Evolutionary conservation across 768 basidiomycete genomes (phyloP).

Genomic region (Amanita thiersii): DNA sequence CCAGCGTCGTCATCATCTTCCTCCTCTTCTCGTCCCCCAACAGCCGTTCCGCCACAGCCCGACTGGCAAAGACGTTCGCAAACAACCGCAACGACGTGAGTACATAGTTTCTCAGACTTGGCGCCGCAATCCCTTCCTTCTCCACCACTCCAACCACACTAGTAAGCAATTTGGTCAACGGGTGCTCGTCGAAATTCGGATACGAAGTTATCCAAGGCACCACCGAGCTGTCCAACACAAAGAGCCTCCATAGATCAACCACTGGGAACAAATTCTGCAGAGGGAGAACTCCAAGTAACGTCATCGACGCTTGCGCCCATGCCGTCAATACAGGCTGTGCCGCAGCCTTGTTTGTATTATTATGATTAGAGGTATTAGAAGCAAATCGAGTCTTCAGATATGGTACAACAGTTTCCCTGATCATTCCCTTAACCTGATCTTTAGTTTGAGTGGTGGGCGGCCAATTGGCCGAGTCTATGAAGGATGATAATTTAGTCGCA

Average conservation of each 20-base stretch:
- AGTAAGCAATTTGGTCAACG: constrained; percentile 36
- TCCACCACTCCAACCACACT: constrained; percentile 29
- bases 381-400: constrained; percentile 59
- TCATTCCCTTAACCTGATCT: constrained; percentile 37
- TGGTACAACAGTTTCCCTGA: constrained; percentile 44
- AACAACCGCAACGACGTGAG: constrained; percentile 63
- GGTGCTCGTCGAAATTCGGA: constrained; percentile 22
- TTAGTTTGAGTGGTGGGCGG: constrained; percentile 20
- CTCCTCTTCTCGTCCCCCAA: constrained; percentile 20
- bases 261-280: constrained; percentile 65
- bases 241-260: constrained; percentile 77
- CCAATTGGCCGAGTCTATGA: constrained; percentile 46
- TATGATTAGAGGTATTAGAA: no score
- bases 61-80: constrained; percentile 55
- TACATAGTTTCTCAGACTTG: constrained; percentile 39
- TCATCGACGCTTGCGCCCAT: constrained; percentile 41
- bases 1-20: constrained; percentile 35
- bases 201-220: constrained; percentile 39
- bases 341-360: no score
- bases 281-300: constrained; percentile 38
- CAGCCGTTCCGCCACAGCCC: constrained; percentile 33
- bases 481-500: constrained; percentile 48
- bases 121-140: constrained; percentile 13
- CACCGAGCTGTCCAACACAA: constrained; percentile 55
- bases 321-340: constrained; percentile 29